Evolutionary conservation across 495 filamentous ascomycete species (phyloP).

Genomic region (Staphylotrichum longicolle): DNA sequence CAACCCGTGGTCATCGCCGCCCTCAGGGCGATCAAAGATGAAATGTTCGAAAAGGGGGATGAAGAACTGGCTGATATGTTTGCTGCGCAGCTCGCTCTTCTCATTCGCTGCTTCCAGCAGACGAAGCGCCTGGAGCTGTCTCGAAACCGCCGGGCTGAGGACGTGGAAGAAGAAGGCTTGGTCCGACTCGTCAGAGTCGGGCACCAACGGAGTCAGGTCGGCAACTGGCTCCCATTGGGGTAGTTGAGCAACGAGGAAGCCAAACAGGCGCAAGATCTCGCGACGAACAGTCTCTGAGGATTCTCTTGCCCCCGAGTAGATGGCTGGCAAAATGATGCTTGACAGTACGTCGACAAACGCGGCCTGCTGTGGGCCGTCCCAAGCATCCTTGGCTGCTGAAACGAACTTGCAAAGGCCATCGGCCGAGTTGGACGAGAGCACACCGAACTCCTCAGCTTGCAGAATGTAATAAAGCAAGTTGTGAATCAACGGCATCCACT

Average conservation of each 20-base stretch:
- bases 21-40: constrained; percentile 73
- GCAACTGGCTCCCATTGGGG: constrained; percentile 63
- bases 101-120: constrained; percentile 65
- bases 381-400: constrained; percentile 46
- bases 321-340: constrained; percentile 65
- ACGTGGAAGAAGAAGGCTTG: constrained; percentile 94
- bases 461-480: constrained; percentile 88
- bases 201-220: constrained; percentile 73
- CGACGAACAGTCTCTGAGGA: constrained; percentile 77
- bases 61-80: constrained; percentile 81
- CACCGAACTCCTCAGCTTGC: constrained; percentile 82
- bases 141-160: constrained; percentile 84
- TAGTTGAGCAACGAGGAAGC: constrained; percentile 70
- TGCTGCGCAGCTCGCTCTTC: constrained; percentile 61
- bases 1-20: constrained; percentile 77
- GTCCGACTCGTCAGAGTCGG: constrained; percentile 66
- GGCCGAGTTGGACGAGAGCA: constrained; percentile 75
- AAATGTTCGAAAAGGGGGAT: constrained; percentile 92
- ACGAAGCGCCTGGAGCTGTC: constrained; percentile 79
- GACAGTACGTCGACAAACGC: constrained; percentile 52
- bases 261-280: constrained; percentile 76
- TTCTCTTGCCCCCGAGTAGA: constrained; percentile 72
- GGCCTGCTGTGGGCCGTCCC: constrained; percentile 37
- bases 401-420: constrained; percentile 80
- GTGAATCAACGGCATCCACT: constrained; percentile 87